Base-by-base conservation (phyloP, 169 alveolate species). In the Eimeria acervulina region DNA sequence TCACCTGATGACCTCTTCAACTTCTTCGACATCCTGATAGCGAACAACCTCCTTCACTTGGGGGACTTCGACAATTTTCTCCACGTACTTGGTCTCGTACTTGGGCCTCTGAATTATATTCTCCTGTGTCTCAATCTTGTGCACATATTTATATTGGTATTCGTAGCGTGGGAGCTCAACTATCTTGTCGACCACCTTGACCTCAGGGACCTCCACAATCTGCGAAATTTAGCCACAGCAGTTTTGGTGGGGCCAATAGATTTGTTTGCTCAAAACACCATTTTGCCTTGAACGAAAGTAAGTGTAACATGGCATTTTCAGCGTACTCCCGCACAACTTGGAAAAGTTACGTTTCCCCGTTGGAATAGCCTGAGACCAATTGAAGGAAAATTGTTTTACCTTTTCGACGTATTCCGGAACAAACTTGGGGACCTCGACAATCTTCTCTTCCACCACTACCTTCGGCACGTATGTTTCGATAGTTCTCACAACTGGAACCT, bases 141-240 rank as follows among this genome's bases (percentile, higher is more conserved):
- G 98, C 44, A 97, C 97, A 84, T 98, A 98, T 72, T 98, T 98
- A 74, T 95, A 97, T 78, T 97, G 95, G 81, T 97, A 97, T 74
- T 97, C 97, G 42, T 96, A 95, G 59, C 96, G 95, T 7, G 98
- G 98, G 26, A 97, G 98, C 87, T 97, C 98, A 12, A 97, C 97
- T 40, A 97, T 97, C 95, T 97, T 97, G 93, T 97, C 98, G n/a
- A 97, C 97, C 51, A 95, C 96, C 90, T 97, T 97, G 87, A 97
- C 97, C 89, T 97, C 98, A 15, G 98, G 98, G 23, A 97, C 98
- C 72, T 97, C 98, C 68, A 97, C 98, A 76, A 97, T 95, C 98
- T 97, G 92, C 78, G 81, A 26, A 40, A 68, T 55, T 93, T 26
- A 89, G 38, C 61, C 55, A 13, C 68, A 88, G 76, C 28, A 52